Percentiles rank a stretch among this genome's conserved stretches.
These are phyloP conservation scores for Phlebopus sp. DNA, from an alignment of 1,284 basidiomycete species.

Conservation along the genomic window DNA sequence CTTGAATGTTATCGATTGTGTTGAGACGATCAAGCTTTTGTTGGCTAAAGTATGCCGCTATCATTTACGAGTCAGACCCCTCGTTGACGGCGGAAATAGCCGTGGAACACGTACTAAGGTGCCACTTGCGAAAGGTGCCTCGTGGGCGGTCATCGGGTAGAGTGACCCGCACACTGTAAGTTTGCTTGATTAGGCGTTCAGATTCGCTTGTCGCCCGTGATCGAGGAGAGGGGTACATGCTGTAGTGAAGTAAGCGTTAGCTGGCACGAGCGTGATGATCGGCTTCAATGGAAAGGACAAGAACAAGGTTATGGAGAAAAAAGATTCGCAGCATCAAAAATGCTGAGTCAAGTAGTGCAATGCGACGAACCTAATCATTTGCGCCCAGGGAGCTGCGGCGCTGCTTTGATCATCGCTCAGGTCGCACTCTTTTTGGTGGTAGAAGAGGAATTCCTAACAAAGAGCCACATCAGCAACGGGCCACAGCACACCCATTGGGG, in stretches of 20 bases:
- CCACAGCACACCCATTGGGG: neutral
- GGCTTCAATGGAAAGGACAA: constrained; percentile 14
- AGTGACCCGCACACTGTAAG: constrained; percentile 76
- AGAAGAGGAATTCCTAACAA: constrained; percentile 73
- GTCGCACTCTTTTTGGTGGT: constrained; percentile 76
- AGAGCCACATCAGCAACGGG: neutral
- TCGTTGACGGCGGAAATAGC: constrained; percentile 21
- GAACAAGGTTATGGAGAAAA: constrained; percentile 1
- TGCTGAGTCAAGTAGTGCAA: constrained; percentile 7
- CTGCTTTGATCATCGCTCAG: constrained; percentile 58
- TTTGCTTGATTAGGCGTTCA: constrained; percentile 74
- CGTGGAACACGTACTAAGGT: constrained; percentile 60
- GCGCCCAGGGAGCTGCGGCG: constrained; percentile 71
- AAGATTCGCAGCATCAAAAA: constrained; percentile 8
- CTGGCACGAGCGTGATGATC: constrained; percentile 17
- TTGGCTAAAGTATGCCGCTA: constrained; percentile 80
- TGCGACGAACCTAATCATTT: constrained; percentile 58
- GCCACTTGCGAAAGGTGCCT: constrained; percentile 73
- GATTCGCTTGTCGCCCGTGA: constrained; percentile 43
- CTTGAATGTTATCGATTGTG: constrained; percentile 63
- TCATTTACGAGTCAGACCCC: constrained; percentile 11
- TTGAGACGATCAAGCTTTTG: constrained; percentile 63
- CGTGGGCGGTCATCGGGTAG: constrained; percentile 63
- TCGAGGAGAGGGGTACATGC: constrained; percentile 36
- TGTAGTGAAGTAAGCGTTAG: constrained; percentile 19